Evolutionary conservation across 2,329 filamentous ascomycete genomes (phyloP), one percentile per base, ranked within the genome.

Genomic region (Fusarium torreyae): DNA sequence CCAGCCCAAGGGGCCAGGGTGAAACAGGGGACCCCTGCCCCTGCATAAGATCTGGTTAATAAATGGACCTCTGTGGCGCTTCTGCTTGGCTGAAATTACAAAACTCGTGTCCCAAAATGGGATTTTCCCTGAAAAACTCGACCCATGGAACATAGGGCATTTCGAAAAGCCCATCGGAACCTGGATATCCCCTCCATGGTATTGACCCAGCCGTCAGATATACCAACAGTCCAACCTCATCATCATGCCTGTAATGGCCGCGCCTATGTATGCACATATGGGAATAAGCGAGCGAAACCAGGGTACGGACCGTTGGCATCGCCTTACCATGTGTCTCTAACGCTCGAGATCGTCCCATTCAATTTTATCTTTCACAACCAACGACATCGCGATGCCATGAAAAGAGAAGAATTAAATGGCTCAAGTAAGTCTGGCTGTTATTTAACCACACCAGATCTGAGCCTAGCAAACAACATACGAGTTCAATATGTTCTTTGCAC

Each of bases 61-160:
- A 67, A 53, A 60, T 56, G 33, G 22, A 45, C 24, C 22, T 58
- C 54, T 40, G 55, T 66, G 38, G 48, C 56, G 40, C 61, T 65
- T 72, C 64, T 71, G 65, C 67, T 71, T 75, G 72, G 73, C 40
- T 68, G 59, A 68, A 66, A 69, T 56, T 20, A 53, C 52, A 61
- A 71, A 74, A 49, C 75, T 78, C 77, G 76, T 78, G 76, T 78
- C 74, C 77, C 50, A 68, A 77, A 76, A 74, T 75, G 77, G 75
- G 54, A 69, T 60, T 65, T 63, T 55, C 64, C 64, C 61, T 66
- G 56, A 43, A 50, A 49, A 64, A 26, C 28, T 40, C 45, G 33
- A 34, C 58, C 63, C 60, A 50, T 52, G 57, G 46, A 34, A 55
- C 49, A 62, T 59, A 67, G 56, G 52, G 52, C 50, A 63, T 57